phyloP scores from a whole-genome alignment of 1,284 basidiomycete genomes.

The Ganoderma leucocontextum region DNA sequence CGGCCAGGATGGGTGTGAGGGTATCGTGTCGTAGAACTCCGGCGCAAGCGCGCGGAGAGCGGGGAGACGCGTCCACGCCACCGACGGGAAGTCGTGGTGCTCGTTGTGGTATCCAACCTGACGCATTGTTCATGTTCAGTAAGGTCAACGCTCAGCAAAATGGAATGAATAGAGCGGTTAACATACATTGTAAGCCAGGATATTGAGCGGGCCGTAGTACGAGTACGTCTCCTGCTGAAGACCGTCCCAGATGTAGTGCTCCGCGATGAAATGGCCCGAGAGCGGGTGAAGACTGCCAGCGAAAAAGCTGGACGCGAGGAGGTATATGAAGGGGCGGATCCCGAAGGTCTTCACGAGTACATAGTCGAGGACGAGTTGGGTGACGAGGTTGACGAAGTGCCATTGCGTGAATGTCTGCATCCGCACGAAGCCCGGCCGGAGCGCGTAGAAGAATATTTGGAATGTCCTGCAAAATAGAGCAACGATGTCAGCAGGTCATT shows the following conservation, averaged over 20 bases:
- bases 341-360: conserved; percentile 72
- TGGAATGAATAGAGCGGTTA: neutral
- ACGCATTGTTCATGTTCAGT: no score
- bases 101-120: conserved; percentile 98
- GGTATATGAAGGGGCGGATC: conserved; percentile 77
- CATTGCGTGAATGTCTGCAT: conserved; percentile 84
- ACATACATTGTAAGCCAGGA: conserved; percentile 93
- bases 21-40: conserved; percentile 93
- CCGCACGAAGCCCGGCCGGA: conserved; percentile 95
- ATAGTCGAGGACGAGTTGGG: conserved; percentile 80
- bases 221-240: conserved; percentile 94
- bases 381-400: conserved; percentile 83
- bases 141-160: neutral
- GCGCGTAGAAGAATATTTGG: conserved; percentile 97
- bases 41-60: conserved; percentile 84
- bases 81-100: conserved; percentile 97
- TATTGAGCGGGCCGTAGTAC: conserved; percentile 94
- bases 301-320: conserved; percentile 91
- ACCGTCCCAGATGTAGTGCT: conserved; percentile 94
- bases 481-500: neutral
- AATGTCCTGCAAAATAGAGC: conserved; percentile 74
- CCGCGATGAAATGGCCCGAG: conserved; percentile 97
- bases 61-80: conserved; percentile 96
- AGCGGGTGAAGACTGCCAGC: conserved; percentile 95
- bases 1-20: conserved; percentile 91